Conservation (phyloP, 129 eudicot genomes). For the Logfia minima region DNA sequence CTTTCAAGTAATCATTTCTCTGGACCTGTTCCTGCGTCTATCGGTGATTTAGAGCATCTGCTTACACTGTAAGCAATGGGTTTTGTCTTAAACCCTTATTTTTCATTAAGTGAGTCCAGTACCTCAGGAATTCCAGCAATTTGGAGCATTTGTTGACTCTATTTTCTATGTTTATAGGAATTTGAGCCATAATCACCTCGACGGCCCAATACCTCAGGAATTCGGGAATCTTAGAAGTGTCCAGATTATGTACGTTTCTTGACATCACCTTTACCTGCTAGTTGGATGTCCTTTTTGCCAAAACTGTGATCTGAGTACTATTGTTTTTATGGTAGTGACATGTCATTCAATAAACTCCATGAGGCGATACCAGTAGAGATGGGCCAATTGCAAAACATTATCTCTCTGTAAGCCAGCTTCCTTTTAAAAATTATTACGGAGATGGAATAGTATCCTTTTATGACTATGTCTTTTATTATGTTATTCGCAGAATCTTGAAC, state of each 20-base stretch:
- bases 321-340: slow-evolving; percentile 49
- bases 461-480: not conserved
- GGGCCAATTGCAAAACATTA: slow-evolving; percentile 77
- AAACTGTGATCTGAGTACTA: not conserved
- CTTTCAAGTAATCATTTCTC: slow-evolving; percentile 75
- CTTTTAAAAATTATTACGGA: not conserved
- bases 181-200: slow-evolving; percentile 70
- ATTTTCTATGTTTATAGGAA: slow-evolving; percentile 42
- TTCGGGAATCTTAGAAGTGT: slow-evolving; percentile 88
- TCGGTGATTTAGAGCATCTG: slow-evolving; percentile 93
- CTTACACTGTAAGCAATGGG: slow-evolving; percentile 60
- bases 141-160: not conserved
- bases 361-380: slow-evolving; percentile 64
- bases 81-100: not conserved
- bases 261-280: not conserved
- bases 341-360: slow-evolving; percentile 63
- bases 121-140: no score
- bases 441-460: not conserved
- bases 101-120: not conserved
- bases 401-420: slow-evolving; percentile 55
- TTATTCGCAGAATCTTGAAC: slow-evolving; percentile 59
- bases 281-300: not conserved
- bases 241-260: slow-evolving; percentile 56
- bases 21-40: slow-evolving; percentile 68
- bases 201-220: slow-evolving; percentile 71